Conservation (phyloP, 1,284 basidiomycete genomes). For the Golubevia pallescens region DNA sequence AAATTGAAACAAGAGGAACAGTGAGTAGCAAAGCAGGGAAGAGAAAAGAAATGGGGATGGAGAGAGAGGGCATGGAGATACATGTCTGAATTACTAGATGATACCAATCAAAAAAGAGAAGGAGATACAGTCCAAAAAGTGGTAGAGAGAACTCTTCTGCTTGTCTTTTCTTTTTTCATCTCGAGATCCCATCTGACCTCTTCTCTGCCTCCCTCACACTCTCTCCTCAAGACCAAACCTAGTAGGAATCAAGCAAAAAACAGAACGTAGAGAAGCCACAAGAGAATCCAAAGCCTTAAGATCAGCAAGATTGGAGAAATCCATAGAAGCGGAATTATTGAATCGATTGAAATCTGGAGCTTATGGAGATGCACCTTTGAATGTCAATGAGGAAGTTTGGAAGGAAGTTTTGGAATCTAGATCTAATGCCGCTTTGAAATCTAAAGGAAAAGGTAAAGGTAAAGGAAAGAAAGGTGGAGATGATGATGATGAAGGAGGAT, state of each 20-base stretch:
- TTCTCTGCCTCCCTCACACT: not conserved
- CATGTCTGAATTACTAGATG: too few relatives aligned
- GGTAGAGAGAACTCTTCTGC: too few relatives aligned
- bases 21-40: slow-evolving; percentile 68
- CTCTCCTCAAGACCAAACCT: slow-evolving; percentile 77
- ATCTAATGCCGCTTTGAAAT: too few relatives aligned
- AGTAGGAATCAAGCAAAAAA: slow-evolving; percentile 94
- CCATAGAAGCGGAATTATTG: slow-evolving; percentile 94
- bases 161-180: too few relatives aligned
- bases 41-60: too few relatives aligned
- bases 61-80: too few relatives aligned
- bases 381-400: slow-evolving; percentile 98
- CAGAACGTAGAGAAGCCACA: slow-evolving; percentile 89
- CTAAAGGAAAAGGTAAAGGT: slow-evolving; percentile 13
- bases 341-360: slow-evolving; percentile 94
- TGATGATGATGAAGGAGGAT: slow-evolving; percentile 12
- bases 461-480: slow-evolving; percentile 19
- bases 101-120: too few relatives aligned
- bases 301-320: slow-evolving; percentile 80
- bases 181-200: not conserved
- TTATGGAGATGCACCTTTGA: slow-evolving; percentile 95
- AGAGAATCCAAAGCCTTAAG: slow-evolving; percentile 95
- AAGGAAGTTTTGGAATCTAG: slow-evolving; percentile 67
- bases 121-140: too few relatives aligned
- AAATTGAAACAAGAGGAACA: slow-evolving; percentile 78